phyloP scores from a whole-genome alignment of 1,284 basidiomycete genomes.

The Tremellales sp. region DNA sequence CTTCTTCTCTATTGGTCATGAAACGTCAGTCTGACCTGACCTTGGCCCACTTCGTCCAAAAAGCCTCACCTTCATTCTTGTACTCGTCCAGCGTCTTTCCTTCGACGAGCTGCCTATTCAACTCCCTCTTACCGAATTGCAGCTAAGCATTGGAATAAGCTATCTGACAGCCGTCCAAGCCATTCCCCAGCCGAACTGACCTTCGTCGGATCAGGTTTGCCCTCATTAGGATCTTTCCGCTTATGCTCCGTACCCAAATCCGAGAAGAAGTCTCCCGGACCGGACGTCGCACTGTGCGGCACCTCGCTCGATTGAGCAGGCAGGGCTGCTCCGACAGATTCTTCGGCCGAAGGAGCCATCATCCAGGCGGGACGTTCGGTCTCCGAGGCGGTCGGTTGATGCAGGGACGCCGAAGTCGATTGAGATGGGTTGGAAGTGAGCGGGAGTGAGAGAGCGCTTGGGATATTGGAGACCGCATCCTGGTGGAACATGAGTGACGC shows the following conservation, averaged over 20 bases:
- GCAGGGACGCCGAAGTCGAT: slow-evolving; percentile 50
- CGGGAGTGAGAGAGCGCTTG: slow-evolving; percentile 69
- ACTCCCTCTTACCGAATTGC: slow-evolving; percentile 61
- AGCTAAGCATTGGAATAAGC: slow-evolving; percentile 15
- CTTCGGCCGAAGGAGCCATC: slow-evolving; percentile 55
- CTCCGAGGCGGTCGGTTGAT: slow-evolving; percentile 51
- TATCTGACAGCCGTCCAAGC: slow-evolving; percentile 4
- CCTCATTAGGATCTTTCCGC: slow-evolving; percentile 59
- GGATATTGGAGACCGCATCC: slow-evolving; percentile 54
- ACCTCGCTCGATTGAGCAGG: slow-evolving; percentile 33
- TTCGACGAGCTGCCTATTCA: slow-evolving; percentile 71
- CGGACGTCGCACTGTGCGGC: slow-evolving; percentile 58
- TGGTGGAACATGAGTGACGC: slow-evolving; percentile 1
- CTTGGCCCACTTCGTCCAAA: not conserved
- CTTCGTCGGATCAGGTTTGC: slow-evolving; percentile 67
- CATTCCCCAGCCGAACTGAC: slow-evolving; percentile 47
- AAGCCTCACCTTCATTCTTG: slow-evolving; percentile 50
- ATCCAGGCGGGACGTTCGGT: slow-evolving; percentile 83
- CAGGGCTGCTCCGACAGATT: not conserved
- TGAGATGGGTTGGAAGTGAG: slow-evolving; percentile 59
- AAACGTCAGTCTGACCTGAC: not conserved
- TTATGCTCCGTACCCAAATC: slow-evolving; percentile 70
- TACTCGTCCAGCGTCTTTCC: slow-evolving; percentile 60
- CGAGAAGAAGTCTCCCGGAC: slow-evolving; percentile 78
- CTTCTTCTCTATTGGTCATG: slow-evolving; percentile 48